Evolutionary conservation across 257 asterid species (phyloP).

Genomic region (Forsythia suspensa): DNA sequence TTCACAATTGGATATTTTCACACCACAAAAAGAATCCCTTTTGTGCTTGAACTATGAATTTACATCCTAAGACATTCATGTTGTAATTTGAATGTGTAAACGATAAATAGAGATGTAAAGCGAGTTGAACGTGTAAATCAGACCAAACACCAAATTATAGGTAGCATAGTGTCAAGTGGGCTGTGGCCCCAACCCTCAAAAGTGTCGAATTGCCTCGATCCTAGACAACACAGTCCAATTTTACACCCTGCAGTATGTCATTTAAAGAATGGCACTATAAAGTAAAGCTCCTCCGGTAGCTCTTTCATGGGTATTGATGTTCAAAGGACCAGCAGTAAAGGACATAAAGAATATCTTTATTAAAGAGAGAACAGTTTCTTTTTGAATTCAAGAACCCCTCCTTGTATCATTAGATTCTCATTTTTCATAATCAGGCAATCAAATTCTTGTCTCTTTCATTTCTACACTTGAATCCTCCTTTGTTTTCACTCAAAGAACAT

Average conservation of each 20-base stretch:
- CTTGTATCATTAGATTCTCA: background rate
- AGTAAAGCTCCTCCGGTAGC: background rate
- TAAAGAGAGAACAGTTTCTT: conserved; percentile 48
- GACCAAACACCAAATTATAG: no score
- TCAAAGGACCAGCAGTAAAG: conserved; percentile 35
- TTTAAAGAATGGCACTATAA: conserved; percentile 37
- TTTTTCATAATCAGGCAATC: background rate
- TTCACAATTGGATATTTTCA: background rate
- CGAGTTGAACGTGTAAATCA: background rate
- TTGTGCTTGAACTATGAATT: background rate
- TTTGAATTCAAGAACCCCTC: conserved; percentile 38
- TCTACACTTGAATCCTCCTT: conserved; percentile 30
- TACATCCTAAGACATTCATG: background rate
- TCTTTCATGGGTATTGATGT: conserved; percentile 9
- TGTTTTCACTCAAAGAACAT: conserved; percentile 48
- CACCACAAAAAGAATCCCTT: background rate
- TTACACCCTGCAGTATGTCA: background rate
- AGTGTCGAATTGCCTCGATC: background rate
- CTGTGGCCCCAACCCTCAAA: background rate
- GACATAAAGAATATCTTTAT: conserved; percentile 66
- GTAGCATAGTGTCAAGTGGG: background rate
- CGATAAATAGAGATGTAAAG: background rate
- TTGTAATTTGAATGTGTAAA: background rate
- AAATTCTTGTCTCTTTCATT: conserved; percentile 9
- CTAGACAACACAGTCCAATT: conserved; percentile 25